phyloP scores from a whole-genome alignment of 2,329 filamentous ascomycete species.

The Endocalyx cinctus region DNA sequence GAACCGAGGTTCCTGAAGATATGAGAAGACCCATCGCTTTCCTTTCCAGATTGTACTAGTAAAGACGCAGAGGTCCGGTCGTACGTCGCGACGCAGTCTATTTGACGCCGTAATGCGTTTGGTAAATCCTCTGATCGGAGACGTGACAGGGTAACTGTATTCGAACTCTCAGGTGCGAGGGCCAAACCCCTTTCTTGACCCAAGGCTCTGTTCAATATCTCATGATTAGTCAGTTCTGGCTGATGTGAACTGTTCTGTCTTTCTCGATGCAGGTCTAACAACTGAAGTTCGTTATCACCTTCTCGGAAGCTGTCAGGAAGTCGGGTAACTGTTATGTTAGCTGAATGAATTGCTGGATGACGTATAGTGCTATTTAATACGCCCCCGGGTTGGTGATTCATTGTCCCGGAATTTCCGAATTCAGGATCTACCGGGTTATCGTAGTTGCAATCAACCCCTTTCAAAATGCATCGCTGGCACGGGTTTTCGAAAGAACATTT shows the following conservation, averaged over 20 bases:
- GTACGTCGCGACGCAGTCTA: no score
- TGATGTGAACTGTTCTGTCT: no score
- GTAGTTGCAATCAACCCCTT: neutral
- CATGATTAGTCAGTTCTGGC: no score
- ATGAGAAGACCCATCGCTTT: neutral
- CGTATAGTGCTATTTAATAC: no score
- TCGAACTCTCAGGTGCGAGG: no score
- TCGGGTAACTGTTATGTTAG: neutral
- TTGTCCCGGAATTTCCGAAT: neutral
- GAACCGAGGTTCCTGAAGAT: neutral
- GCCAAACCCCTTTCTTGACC: no score
- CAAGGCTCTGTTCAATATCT: no score
- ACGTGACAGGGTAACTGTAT: neutral
- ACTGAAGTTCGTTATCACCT: no score
- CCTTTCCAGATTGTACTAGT: neutral
- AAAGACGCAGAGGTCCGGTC: no score
- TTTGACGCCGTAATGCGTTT: neutral
- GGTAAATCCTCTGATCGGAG: neutral
- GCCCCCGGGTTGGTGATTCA: neutral
- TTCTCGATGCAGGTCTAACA: no score
- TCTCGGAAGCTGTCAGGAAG: neutral
- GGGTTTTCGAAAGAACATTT: neutral
- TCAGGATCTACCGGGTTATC: no score
- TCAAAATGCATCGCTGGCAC: neutral
- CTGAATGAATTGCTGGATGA: no score